These are phyloP conservation scores for Fraxinus dipetala DNA, from an alignment of 305 asterid species.

Conservation along the genomic window DNA sequence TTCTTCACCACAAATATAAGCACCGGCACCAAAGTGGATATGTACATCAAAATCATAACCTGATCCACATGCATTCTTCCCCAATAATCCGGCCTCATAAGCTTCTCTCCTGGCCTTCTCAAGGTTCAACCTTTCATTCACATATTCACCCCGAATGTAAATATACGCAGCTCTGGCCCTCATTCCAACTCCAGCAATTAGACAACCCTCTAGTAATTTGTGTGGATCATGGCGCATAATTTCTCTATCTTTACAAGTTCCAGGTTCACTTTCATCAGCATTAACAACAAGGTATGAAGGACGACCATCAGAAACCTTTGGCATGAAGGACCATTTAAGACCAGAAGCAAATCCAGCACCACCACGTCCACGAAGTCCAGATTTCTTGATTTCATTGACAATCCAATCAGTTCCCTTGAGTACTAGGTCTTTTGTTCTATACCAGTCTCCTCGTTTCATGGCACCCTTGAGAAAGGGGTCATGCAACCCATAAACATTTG, in stretches of 20 bases:
- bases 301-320: constrained; percentile 90
- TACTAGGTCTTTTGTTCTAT: constrained; percentile 89
- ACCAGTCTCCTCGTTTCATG: constrained; percentile 97
- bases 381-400: constrained; percentile 88
- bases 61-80: constrained; percentile 93
- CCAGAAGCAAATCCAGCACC: constrained; percentile 99
- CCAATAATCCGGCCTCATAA: constrained; percentile 75
- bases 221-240: constrained; percentile 99
- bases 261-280: constrained; percentile 99
- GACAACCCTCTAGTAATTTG: constrained; percentile 91
- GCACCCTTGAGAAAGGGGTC: constrained; percentile 96
- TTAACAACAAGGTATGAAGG: constrained; percentile 96
- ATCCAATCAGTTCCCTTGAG: constrained; percentile 92
- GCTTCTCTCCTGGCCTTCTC: constrained; percentile 90
- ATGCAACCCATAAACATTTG: constrained; percentile 80
- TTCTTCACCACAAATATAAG: constrained; percentile 97
- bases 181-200: constrained; percentile 97
- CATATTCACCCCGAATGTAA: constrained; percentile 95
- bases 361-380: constrained; percentile 98
- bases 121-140: constrained; percentile 77
- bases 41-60: constrained; percentile 92
- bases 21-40: constrained; percentile 96
- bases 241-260: constrained; percentile 96
- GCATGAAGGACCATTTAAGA: constrained; percentile 98
- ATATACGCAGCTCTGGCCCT: constrained; percentile 93